These are phyloP conservation scores for Taphrina flavorubra DNA, from an alignment of 1,139 yeast genomes.

Conservation along the genomic window DNA sequence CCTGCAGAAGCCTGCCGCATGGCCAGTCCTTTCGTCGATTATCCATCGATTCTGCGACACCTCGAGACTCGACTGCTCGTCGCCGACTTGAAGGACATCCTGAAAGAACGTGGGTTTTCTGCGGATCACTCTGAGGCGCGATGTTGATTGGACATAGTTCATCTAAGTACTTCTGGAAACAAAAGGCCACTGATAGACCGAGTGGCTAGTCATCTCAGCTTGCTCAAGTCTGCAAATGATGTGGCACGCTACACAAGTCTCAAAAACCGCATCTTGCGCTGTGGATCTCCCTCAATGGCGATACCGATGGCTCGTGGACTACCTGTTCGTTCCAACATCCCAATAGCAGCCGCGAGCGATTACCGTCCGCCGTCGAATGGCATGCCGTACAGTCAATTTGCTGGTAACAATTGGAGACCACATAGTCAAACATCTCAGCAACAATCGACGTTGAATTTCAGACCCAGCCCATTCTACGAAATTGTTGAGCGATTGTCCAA, in stretches of 20 bases:
- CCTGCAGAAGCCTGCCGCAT: slow-evolving; percentile 24
- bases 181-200: slow-evolving; percentile 39
- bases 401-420: slow-evolving; percentile 3
- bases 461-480: slow-evolving; percentile 50
- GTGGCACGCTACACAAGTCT: slow-evolving; percentile 32
- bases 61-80: slow-evolving; percentile 41
- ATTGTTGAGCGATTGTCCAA: slow-evolving; percentile 46
- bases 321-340: not conserved
- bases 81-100: slow-evolving; percentile 39
- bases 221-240: slow-evolving; percentile 28
- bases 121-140: not conserved
- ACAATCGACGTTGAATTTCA: slow-evolving; percentile 44
- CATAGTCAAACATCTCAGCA: not conserved
- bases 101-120: slow-evolving; percentile 26
- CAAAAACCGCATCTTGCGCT: slow-evolving; percentile 33
- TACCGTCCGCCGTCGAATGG: slow-evolving; percentile 1
- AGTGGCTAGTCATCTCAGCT: slow-evolving; percentile 24
- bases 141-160: slow-evolving; percentile 5
- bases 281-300: slow-evolving; percentile 6
- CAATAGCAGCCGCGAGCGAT: not conserved
- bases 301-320: not conserved
- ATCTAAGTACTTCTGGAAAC: slow-evolving; percentile 28
- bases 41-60: slow-evolving; percentile 21
- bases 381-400: slow-evolving; percentile 9
- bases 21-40: slow-evolving; percentile 36